Percentiles rank a stretch among this genome's conserved stretches.
These are phyloP conservation scores for Hygrocybe punicea DNA, from an alignment of 768 basidiomycete genomes.

Conservation along the genomic window DNA sequence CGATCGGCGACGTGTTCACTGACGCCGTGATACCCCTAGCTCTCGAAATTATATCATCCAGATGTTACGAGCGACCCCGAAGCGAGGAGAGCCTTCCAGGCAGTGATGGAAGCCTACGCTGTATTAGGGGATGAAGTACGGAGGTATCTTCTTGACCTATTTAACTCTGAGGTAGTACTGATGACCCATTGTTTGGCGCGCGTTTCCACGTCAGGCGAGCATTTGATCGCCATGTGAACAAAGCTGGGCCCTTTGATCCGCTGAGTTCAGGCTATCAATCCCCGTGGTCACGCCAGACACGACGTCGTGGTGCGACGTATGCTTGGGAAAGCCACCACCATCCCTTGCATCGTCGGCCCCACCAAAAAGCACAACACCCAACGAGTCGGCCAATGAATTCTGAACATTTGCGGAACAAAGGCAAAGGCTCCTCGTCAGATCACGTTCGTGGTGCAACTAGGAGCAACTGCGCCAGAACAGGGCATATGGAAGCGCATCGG, in stretches of 20 bases:
- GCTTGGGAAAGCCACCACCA: constrained; percentile 12
- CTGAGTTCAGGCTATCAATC: neutral
- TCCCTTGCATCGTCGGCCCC: neutral
- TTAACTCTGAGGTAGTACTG: neutral
- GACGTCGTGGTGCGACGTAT: constrained; percentile 14
- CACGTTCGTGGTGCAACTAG: constrained; percentile 2
- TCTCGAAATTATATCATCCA: constrained; percentile 46
- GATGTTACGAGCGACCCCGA: constrained; percentile 45
- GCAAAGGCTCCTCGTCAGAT: constrained; percentile 3
- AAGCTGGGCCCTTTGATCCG: constrained; percentile 16
- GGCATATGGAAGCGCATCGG: constrained; percentile 18
- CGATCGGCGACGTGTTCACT: no score
- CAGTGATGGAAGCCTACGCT: constrained; percentile 45
- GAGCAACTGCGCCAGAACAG: constrained; percentile 5
- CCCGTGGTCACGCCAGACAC: constrained; percentile 8
- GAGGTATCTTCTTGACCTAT: constrained; percentile 22
- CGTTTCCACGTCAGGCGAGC: constrained; percentile 34
- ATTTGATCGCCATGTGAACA: constrained; percentile 43
- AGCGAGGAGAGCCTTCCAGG: constrained; percentile 38
- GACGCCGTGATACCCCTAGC: constrained; percentile 5
- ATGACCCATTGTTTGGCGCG: neutral
- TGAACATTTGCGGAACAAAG: neutral
- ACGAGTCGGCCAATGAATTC: neutral
- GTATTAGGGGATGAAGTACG: constrained; percentile 45
- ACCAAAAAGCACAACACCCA: constrained; percentile 4